Base-by-base conservation (phyloP, 306 rosid species). In the Vicia sativa region DNA sequence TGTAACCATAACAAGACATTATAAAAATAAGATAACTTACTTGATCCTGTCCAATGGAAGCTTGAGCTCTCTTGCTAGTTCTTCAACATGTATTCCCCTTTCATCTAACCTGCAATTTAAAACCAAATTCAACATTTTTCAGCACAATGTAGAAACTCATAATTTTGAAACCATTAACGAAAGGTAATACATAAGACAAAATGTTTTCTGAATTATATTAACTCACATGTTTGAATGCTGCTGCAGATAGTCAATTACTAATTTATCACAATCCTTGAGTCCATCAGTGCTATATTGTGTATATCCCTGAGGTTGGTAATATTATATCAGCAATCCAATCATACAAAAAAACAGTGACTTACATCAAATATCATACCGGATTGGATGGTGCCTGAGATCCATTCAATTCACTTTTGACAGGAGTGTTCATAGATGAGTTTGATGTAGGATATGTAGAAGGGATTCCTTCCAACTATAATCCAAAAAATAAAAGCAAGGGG, bases 151-250 rank as follows among this genome's bases (percentile, higher is more conserved):
- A 6, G 6, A 23, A 48, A 9, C 12, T 49, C n/a, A n/a, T n/a
- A n/a, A n/a, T n/a, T n/a, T 62, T 45, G 58, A 70, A 82, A 37
- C 9, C 21, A 46, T 41, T 39, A 74, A 44, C 64, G 29, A 50
- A 61, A 25, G 48, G 31, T 38, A 38, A 21, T 4, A 55, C 62
- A 18, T 46, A 60, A 34, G 14, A 44, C 15, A 11, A n/a, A 21
- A 23, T 49, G 54, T 65, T 59, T n/a, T 13, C 38, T 55, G 38
- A 28, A 25, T 34, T 28, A 68, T 10, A 57, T 41, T 49, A 43
- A 84, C 96, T 85, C 71, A 88, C 99, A 76, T 76, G 87, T 81
- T 83, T 37, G 95, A 85, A 68, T 91, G 96, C 78, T 87, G 92
- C 63, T 82, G 78, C 71, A 95, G 81, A 79, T 88, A 90, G 55